These are phyloP conservation scores for Rhizopus sp. DNA, from an alignment of 371 early-diverging fungal species.

Conservation along the genomic window DNA sequence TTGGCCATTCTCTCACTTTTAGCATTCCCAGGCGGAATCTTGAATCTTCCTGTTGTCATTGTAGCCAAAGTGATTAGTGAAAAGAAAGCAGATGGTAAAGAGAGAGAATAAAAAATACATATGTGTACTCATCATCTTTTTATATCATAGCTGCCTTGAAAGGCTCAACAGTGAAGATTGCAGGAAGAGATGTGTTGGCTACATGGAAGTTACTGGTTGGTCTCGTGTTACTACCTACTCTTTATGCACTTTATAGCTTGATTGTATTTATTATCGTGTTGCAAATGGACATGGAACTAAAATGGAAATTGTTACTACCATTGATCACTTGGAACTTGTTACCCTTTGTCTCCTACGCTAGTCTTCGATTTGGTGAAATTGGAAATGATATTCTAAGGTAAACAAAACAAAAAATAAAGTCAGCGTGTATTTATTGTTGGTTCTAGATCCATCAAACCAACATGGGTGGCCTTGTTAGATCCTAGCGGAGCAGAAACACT, in stretches of 20 bases:
- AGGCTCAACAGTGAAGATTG: conserved; percentile 88
- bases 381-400: conserved; percentile 80
- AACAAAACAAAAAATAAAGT: not conserved
- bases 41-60: conserved; percentile 79
- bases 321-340: conserved; percentile 54
- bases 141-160: conserved; percentile 71
- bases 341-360: conserved; percentile 76
- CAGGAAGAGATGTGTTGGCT: conserved; percentile 90
- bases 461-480: conserved; percentile 69
- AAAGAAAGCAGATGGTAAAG: conserved; percentile 72
- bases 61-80: conserved; percentile 69
- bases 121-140: not conserved
- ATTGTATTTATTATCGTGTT: conserved; percentile 49
- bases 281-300: conserved; percentile 30
- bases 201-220: conserved; percentile 92
- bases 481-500: conserved; percentile 55
- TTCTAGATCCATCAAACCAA: conserved; percentile 74
- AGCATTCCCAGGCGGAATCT: conserved; percentile 76
- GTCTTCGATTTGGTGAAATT: conserved; percentile 82
- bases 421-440: not conserved
- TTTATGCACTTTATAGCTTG: conserved; percentile 72
- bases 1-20: conserved; percentile 66
- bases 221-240: conserved; percentile 70
- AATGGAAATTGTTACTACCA: conserved; percentile 39
- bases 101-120: conserved; percentile 1